Evolutionary conservation across 768 basidiomycete genomes (phyloP), one percentile per base, ranked within the genome.

Genomic region (Kwoniella shandongensis): DNA sequence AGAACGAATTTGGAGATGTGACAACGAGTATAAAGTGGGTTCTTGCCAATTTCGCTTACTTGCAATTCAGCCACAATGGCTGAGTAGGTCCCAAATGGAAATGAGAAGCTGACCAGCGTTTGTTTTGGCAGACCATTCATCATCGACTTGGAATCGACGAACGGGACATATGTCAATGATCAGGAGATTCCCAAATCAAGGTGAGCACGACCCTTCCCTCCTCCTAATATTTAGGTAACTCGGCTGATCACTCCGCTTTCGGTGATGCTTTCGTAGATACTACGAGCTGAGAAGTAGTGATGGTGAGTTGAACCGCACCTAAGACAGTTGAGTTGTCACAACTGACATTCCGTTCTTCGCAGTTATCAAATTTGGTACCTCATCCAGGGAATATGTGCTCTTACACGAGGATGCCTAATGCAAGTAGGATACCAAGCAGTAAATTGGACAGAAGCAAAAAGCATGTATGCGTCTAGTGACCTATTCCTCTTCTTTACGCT

Each of bases 121-220:
- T 25, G 27, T n/a, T 35, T 15, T 27, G 51, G 13, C 63, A 98
- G 92, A 72, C 92, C 96, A 1, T 99, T 92, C 75, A 84, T 99
- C 47, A 96, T 99, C 58, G 96, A 99, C 78, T 84, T 99, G 8
- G 93, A 99, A 66, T 96, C 92, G n/a, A 97, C 96, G 2, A 99
- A 99, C 72, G 86, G 89, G 1, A 98, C 96, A 0, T 81, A 84
- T 65, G 94, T 99, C 44, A 98, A 98, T 68, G 89, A 86, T 60
- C 83, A 87, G 67, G 77, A 81, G 45, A 87, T 98, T 60, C 96
- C 96, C 2, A 80, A 85, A 1, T 86, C 91, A 7, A 81, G 94
- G 58, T 99, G 85, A 54, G n/a, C n/a, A 86, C 32, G 12, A 15
- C 1, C 17, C 49, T 6, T 38, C 23, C 11, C 38, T 5, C 7